Conservation (phyloP, 768 basidiomycete species). For the Boletus insuetus region DNA sequence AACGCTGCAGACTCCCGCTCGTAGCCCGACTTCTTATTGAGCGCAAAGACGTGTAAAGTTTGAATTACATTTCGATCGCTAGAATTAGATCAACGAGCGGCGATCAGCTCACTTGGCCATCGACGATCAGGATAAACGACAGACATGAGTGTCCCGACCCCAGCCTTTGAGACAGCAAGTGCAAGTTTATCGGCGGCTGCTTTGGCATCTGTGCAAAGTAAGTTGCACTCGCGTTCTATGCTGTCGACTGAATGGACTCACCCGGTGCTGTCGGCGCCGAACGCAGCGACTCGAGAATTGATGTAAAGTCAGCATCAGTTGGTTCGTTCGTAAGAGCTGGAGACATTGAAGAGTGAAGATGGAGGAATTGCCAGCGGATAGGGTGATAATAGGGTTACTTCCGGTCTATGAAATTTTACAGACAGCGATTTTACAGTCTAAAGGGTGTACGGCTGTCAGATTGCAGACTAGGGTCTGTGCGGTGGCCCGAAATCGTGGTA, state of each 20-base stretch:
- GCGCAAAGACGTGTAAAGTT: constrained; percentile 64
- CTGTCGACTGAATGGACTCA: constrained; percentile 21
- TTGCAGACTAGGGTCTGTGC: not conserved
- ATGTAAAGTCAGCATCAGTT: constrained; percentile 41
- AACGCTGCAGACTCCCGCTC: constrained; percentile 87
- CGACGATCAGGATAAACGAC: constrained; percentile 19
- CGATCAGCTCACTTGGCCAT: constrained; percentile 14
- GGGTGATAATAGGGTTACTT: constrained; percentile 14
- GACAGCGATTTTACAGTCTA: constrained; percentile 13
- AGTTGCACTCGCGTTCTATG: not conserved
- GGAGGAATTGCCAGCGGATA: constrained; percentile 13
- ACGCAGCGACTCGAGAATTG: constrained; percentile 45
- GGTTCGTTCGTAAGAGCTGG: constrained; percentile 50
- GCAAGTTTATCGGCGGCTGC: constrained; percentile 80
- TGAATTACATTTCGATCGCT: constrained; percentile 64
- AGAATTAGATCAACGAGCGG: not conserved
- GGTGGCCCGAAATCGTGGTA: not conserved
- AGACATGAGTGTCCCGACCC: constrained; percentile 61
- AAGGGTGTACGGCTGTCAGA: not conserved
- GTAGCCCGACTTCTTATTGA: constrained; percentile 84
- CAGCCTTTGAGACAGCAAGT: constrained; percentile 62
- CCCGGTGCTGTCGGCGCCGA: constrained; percentile 64
- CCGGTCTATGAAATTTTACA: constrained; percentile 17
- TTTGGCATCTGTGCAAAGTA: constrained; percentile 64
- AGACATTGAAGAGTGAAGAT: constrained; percentile 40